Evolutionary conservation across 1,139 yeast genomes (phyloP).

Genomic region (Geotrichum siamense): DNA sequence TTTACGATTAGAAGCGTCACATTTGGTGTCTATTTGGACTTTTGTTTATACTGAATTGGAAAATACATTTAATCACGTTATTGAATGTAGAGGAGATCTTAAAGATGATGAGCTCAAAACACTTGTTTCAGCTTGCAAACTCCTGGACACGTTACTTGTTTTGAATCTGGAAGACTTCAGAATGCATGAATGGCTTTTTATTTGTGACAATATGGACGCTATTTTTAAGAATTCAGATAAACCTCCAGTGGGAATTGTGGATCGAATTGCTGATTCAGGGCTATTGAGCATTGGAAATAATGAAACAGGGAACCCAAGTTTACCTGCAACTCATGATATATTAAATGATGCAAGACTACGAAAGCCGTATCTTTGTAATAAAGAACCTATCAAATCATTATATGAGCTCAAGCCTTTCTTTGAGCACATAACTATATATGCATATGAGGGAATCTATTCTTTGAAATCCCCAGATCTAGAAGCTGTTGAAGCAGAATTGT

Average conservation of each 20-base stretch:
- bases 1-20: constrained; percentile 54
- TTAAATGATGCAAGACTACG: constrained; percentile 7
- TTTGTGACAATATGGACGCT: constrained; percentile 64
- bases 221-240: constrained; percentile 39
- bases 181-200: constrained; percentile 75
- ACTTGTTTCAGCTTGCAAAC: constrained; percentile 54
- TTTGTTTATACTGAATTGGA: constrained; percentile 56
- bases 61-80: constrained; percentile 43
- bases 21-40: constrained; percentile 66
- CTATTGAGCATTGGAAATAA: constrained; percentile 18
- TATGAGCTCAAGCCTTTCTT: constrained; percentile 58
- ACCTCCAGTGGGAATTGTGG: constrained; percentile 37
- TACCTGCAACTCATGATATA: neutral
- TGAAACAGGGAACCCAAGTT: neutral
- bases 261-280: constrained; percentile 30
- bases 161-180: constrained; percentile 73
- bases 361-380: constrained; percentile 16
- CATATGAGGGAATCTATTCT: constrained; percentile 65
- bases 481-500: constrained; percentile 48
- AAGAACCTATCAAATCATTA: constrained; percentile 24
- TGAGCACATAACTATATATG: constrained; percentile 60
- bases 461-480: constrained; percentile 44
- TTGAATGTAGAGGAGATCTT: constrained; percentile 33
- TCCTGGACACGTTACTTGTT: constrained; percentile 65
- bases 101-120: constrained; percentile 34